These are phyloP conservation scores for Plantago elongata DNA, from an alignment of 257 asterid genomes.

Conservation along the genomic window DNA sequence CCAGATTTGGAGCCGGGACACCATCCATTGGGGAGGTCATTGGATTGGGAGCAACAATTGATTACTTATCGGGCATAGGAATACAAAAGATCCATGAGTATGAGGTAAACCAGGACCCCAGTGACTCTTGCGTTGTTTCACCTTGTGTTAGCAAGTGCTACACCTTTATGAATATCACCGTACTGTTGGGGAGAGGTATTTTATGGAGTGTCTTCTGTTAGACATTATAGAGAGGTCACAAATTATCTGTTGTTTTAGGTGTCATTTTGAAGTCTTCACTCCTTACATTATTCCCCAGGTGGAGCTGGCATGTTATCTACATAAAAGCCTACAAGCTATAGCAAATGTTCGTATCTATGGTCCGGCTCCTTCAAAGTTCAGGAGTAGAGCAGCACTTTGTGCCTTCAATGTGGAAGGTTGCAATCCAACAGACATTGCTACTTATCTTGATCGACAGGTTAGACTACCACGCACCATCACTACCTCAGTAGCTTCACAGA, in stretches of 20 bases:
- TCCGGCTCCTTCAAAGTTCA: conserved; percentile 65
- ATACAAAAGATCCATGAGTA: conserved; percentile 88
- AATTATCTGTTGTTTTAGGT: too few relatives aligned
- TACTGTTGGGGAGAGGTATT: too few relatives aligned
- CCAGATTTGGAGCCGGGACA: conserved; percentile 96
- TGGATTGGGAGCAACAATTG: conserved; percentile 89
- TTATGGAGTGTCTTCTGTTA: too few relatives aligned
- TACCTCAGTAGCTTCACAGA: too few relatives aligned
- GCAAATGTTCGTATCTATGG: conserved; percentile 71
- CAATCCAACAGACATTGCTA: conserved; percentile 85
- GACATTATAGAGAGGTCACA: too few relatives aligned
- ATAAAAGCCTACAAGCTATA: conserved; percentile 46
- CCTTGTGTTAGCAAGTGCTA: neutral
- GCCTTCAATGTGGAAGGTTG: conserved; percentile 78
- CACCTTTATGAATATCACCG: too few relatives aligned
- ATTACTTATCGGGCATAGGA: conserved; percentile 78
- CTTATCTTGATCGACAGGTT: conserved; percentile 88
- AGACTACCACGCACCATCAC: neutral
- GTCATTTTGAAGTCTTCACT: neutral
- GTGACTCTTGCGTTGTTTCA: neutral
- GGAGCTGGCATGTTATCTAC: conserved; percentile 60
- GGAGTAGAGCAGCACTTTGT: conserved; percentile 75
- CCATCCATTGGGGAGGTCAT: conserved; percentile 95
- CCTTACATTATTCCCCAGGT: conserved; percentile 38
- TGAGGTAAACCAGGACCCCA: conserved; percentile 47